These are phyloP conservation scores for Aspergillus viridinutans DNA, from an alignment of 2,329 filamentous ascomycete genomes.

Conservation along the genomic window DNA sequence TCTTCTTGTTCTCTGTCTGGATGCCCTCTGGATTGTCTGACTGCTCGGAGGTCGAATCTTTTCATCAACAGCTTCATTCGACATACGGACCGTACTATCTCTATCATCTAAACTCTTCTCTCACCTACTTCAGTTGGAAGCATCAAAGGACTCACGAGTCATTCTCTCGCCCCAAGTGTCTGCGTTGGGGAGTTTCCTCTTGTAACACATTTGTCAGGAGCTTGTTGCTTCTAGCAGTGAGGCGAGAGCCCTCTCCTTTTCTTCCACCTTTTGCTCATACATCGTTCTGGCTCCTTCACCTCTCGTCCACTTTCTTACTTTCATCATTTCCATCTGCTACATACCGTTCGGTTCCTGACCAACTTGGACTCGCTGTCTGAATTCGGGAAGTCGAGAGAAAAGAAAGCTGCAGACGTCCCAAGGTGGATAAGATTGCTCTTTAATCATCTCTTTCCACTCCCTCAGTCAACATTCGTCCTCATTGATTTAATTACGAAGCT, in stretches of 20 bases:
- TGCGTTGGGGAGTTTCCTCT: not conserved
- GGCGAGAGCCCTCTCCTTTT: not conserved
- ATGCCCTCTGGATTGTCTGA: not conserved
- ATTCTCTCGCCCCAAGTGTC: not conserved
- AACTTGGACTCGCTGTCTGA: not conserved
- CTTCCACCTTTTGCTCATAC: not conserved
- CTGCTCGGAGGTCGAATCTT: not conserved
- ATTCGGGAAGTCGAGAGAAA: not conserved
- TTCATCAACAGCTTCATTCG: not conserved
- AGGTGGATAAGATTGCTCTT: not conserved
- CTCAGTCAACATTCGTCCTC: not conserved
- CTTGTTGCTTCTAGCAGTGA: not conserved
- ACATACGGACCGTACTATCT: not conserved
- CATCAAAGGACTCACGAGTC: not conserved
- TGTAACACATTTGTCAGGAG: not conserved
- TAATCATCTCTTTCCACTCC: not conserved
- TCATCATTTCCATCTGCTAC: not conserved
- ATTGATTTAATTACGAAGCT: no score
- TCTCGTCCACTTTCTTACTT: not conserved
- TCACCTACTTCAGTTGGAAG: not conserved
- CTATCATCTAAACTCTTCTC: not conserved
- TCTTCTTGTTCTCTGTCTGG: not conserved
- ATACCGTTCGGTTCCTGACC: not conserved
- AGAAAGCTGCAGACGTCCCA: not conserved
- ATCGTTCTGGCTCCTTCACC: not conserved